A percentile compares a stretch with the other conserved stretches of the same genome.
These are phyloP conservation scores for Saturnispora silvae DNA, from an alignment of 805 yeast species.

Conservation along the genomic window DNA sequence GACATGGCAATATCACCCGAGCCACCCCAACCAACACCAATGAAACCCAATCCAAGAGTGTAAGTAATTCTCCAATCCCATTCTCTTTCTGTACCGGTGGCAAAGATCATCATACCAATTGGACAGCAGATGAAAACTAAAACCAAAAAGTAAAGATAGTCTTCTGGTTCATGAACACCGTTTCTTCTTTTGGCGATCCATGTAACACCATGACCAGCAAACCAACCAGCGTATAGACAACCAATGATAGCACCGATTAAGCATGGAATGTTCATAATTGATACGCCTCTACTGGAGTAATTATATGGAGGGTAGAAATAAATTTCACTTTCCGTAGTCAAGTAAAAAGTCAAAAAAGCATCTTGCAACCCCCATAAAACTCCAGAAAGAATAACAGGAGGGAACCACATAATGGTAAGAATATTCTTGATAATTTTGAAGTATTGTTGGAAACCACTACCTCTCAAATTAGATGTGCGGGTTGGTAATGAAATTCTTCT, in stretches of 20 bases:
- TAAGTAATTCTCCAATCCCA: constrained; percentile 46
- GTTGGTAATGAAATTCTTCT: constrained; percentile 40
- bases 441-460: constrained; percentile 60
- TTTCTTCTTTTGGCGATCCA: constrained; percentile 51
- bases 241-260: constrained; percentile 58
- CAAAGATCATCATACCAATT: constrained; percentile 52
- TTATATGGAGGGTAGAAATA: constrained; percentile 59
- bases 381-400: constrained; percentile 57
- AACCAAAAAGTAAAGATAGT: constrained; percentile 45
- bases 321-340: constrained; percentile 61
- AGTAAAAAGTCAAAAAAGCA: constrained; percentile 62
- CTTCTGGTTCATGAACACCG: constrained; percentile 59
- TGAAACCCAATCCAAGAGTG: constrained; percentile 46
- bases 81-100: constrained; percentile 49
- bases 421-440: constrained; percentile 37
- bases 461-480: constrained; percentile 47
- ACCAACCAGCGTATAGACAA: constrained; percentile 51
- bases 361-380: constrained; percentile 77
- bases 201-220: constrained; percentile 49
- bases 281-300: constrained; percentile 56
- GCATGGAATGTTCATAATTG: constrained; percentile 66
- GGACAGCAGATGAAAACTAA: constrained; percentile 51
- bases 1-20: constrained; percentile 64
- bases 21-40: constrained; percentile 62
- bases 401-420: constrained; percentile 48